Base-by-base conservation (phyloP, 306 rosid genomes). In the Ormosia semicastrata region DNA sequence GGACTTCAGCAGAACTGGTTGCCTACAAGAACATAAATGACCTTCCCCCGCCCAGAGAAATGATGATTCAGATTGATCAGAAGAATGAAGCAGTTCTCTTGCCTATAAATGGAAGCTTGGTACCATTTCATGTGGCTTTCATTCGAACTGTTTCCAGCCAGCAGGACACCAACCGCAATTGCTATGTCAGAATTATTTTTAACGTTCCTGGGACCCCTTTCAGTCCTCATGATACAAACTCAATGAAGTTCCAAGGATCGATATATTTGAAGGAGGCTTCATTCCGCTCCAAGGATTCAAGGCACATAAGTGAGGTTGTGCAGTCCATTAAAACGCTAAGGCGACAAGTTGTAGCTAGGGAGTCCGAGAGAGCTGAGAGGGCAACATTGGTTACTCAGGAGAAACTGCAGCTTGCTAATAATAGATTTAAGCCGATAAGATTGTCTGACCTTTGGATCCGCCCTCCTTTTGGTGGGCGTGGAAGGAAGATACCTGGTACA, bases 321-420 rank as follows among this genome's bases (percentile, higher is more conserved):
- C 98, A 93, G 86, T 87, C 82, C 82, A 93, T 95, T 77, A 93
- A 95, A 79, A 79, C 94, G n/a, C 94, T 95, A 33, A 80, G 97
- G 65, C 88, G 97, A 56, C 98, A 88, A 78, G 97, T 95, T 84
- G 93, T 88, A 54, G 88, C 93, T 15, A 90, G 99, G 89, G 99
- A 95, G 84, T 93, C 95, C n/a, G 97, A 93, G 90, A 90, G 93
- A 85, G 99, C 99, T 79, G 98, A 95, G 86, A 89, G 97, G 86
- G 99, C 99, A 37, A 95, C 99, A 8, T 84, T 95, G 84, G 98
- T 95, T 79, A 91, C 98, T 30, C 98, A 95, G 89, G 99, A 95
- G 89, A 95, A 85, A 85, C 90, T 95, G 66, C 99, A 93, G 85
- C 82, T 93, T 70, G 92, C 99, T 6, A 94, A 94, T 84, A 90